Evolutionary conservation across 1,284 basidiomycete genomes (phyloP).

Genomic region (Takashimella koratensis): DNA sequence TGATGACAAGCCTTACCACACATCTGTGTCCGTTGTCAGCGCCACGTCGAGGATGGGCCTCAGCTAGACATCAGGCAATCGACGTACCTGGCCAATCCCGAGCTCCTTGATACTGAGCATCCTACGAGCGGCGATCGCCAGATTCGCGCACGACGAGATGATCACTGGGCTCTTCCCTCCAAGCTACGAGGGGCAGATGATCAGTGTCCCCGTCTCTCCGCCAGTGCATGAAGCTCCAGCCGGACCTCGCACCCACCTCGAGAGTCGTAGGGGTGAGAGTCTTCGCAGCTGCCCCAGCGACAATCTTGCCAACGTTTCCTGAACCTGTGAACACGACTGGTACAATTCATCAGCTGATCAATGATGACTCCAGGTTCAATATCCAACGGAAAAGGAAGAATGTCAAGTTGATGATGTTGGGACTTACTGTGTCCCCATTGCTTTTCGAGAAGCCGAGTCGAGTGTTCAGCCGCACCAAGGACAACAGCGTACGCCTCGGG

Average conservation of each 20-base stretch:
- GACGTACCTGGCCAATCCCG: slow-evolving; percentile 66
- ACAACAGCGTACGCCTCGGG: slow-evolving; percentile 66
- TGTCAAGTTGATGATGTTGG: too few species aligned
- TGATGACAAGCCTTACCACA: slow-evolving; percentile 27
- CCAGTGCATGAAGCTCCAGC: too few species aligned
- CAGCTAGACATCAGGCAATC: neutral
- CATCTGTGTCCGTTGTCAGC: slow-evolving; percentile 22
- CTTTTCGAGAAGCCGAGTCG: slow-evolving; percentile 71
- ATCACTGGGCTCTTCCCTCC: slow-evolving; percentile 82
- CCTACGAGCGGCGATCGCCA: slow-evolving; percentile 47
- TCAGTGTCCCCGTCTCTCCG: too few species aligned
- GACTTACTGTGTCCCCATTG: slow-evolving; percentile 80
- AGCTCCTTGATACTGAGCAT: slow-evolving; percentile 74
- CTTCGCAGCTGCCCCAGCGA: slow-evolving; percentile 79
- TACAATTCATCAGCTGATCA: too few species aligned
- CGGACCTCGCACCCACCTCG: slow-evolving; percentile 43
- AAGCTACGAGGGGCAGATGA: slow-evolving; percentile 52
- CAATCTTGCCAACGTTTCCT: slow-evolving; percentile 67
- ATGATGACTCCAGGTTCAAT: too few species aligned
- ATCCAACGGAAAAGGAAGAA: too few species aligned
- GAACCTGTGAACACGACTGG: slow-evolving; percentile 65
- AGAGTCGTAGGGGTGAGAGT: slow-evolving; percentile 77
- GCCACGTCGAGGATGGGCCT: neutral
- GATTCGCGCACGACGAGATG: slow-evolving; percentile 60
- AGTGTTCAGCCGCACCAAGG: slow-evolving; percentile 70